Base-by-base conservation (phyloP, 306 rosid genomes). In the Castanospermum australe region DNA sequence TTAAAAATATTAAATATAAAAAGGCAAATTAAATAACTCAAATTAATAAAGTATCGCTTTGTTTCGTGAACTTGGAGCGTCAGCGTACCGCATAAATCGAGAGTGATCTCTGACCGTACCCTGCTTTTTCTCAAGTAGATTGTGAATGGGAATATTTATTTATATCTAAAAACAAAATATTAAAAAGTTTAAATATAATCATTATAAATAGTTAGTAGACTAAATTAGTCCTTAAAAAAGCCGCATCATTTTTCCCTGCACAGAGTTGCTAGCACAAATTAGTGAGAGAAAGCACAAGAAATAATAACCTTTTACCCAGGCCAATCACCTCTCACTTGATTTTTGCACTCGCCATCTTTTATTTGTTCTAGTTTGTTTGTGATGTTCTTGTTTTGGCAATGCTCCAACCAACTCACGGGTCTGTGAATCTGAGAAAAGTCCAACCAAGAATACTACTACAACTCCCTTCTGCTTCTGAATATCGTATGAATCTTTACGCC, bases 51-150 rank as follows among this genome's bases (percentile, higher is more conserved):
- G 75, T 50, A 55, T 61, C 67, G 8, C 81, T 85, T 20, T 75
- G 63, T 76, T 82, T 81, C 44, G 83, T 86, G 90, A 78, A 57
- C 73, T 71, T 54, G 74, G 85, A 83, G 85, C 69, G 77, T 88
- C 84, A 78, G 56, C 83, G 32, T 5, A 60, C 76, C 67, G 73
- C 85, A 42, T 68, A 62, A 70, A 71, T 64, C 82, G 66, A 84
- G 82, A 57, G 60, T 21, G 70, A 70, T 79, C 68, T 77, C 89
- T 86, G 84, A 76, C 73, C 54, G 18, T 36, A 72, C 44, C 32
- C 45, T 62, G 22, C 81, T 64, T 77, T 71, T 63, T 57, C 73
- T 63, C 82, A 71, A 70, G 59, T 63, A 74, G 79, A 85, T 81
- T 73, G 81, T 41, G 71, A 78, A 61, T 18, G 15, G 0, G 4